Percentiles rank a stretch among this genome's conserved stretches.
Evolutionary conservation across 345 rosid species (phyloP).

Genomic region (Heritiera fomes): DNA sequence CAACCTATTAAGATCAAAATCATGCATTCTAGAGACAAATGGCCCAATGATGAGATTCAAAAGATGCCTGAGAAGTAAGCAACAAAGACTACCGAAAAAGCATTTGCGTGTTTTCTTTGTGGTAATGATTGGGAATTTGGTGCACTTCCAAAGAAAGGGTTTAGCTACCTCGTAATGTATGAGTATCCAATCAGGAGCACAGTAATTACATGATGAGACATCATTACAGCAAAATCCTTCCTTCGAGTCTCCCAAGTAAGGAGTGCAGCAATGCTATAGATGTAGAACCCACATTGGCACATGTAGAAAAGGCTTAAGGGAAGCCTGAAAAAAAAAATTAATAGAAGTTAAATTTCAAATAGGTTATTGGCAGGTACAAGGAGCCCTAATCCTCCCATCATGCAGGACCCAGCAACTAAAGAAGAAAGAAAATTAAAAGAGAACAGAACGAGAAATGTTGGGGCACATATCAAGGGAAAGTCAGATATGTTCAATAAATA

Average conservation of each 20-base stretch:
- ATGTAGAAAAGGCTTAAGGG: conserved; percentile 68
- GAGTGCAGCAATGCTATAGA: conserved; percentile 75
- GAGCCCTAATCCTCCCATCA: not conserved
- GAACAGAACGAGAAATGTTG: not conserved
- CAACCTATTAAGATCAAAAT: not conserved
- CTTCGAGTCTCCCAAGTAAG: conserved; percentile 93
- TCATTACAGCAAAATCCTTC: conserved; percentile 95
- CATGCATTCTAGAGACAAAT: not conserved
- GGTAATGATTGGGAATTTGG: conserved; percentile 6
- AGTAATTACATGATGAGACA: conserved; percentile 96
- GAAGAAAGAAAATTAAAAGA: not conserved
- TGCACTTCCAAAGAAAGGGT: not conserved
- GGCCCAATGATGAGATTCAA: not conserved
- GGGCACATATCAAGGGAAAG: not conserved
- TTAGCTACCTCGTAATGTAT: conserved; percentile 64
- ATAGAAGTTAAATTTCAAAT: not conserved
- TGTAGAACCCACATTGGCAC: conserved; percentile 94
- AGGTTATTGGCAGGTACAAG: not conserved
- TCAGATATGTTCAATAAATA: not conserved
- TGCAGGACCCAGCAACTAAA: not conserved
- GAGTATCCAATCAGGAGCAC: conserved; percentile 76
- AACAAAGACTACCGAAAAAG: not conserved
- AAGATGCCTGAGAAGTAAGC: not conserved
- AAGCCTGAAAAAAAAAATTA: conserved; percentile 51
- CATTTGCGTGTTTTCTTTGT: not conserved